Conservation (phyloP, 2,329 filamentous ascomycete species). For the Ceratocystis harringtonii region DNA sequence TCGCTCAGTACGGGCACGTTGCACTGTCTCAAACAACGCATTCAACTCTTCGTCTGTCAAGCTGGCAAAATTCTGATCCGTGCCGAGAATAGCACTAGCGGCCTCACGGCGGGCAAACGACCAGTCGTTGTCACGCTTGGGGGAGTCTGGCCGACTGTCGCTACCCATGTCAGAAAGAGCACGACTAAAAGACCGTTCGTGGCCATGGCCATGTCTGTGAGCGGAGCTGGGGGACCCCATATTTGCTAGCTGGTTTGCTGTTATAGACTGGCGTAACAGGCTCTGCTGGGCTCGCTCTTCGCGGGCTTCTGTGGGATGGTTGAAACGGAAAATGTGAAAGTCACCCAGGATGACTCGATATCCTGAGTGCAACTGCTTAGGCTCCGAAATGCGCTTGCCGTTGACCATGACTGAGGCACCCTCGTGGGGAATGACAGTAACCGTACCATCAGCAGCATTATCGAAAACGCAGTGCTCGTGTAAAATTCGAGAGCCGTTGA, state of each 20-base stretch:
- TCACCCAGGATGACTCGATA: slow-evolving; percentile 92
- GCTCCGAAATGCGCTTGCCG: slow-evolving; percentile 73
- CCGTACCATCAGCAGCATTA: slow-evolving; percentile 69
- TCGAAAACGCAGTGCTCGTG: slow-evolving; percentile 90
- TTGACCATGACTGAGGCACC: slow-evolving; percentile 99
- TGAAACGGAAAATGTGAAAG: slow-evolving; percentile 98
- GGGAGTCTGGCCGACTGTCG: slow-evolving; percentile 59
- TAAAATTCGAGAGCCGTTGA: slow-evolving; percentile 87
- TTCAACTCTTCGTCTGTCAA: slow-evolving; percentile 91
- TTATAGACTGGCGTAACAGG: slow-evolving; percentile 50
- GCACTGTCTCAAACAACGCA: slow-evolving; percentile 82
- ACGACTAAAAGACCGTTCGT: slow-evolving; percentile 69
- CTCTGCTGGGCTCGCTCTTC: slow-evolving; percentile 72
- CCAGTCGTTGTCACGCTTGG: slow-evolving; percentile 75
- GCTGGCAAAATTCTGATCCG: slow-evolving; percentile 79
- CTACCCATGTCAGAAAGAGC: slow-evolving; percentile 64
- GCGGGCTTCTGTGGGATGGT: slow-evolving; percentile 88
- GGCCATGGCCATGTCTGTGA: slow-evolving; percentile 36
- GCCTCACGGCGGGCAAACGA: slow-evolving; percentile 85
- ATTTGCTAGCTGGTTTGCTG: slow-evolving; percentile 43
- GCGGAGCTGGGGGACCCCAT: slow-evolving; percentile 24
- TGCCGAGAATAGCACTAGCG: slow-evolving; percentile 75
- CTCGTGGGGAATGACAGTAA: slow-evolving; percentile 78
- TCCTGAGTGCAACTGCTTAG: slow-evolving; percentile 74
- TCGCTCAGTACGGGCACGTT: slow-evolving; percentile 64